Conservation (phyloP, 192 early-diverging fungal species). For the Entomortierella lignicola region DNA sequence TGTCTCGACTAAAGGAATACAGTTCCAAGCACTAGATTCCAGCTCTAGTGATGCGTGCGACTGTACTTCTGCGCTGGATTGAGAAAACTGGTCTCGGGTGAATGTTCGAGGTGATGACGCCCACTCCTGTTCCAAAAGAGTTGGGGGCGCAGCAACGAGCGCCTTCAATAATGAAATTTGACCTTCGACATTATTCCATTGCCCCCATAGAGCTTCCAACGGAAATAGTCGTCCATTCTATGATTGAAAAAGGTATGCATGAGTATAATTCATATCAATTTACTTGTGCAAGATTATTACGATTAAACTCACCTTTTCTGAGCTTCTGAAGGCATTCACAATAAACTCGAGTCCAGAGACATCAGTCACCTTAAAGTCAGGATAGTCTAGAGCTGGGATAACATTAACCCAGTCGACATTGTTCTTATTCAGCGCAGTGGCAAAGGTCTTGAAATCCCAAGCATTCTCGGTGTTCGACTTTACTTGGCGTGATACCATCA, state of each 20-base stretch:
- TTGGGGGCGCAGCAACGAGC: constrained; percentile 66
- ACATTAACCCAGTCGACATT: constrained; percentile 71
- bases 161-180: constrained; percentile 78
- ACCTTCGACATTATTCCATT: constrained; percentile 76
- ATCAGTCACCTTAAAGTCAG: constrained; percentile 69
- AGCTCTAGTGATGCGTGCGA: constrained; percentile 60
- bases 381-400: constrained; percentile 70
- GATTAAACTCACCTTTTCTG: constrained; percentile 58
- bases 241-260: too few species aligned
- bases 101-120: constrained; percentile 65
- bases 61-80: constrained; percentile 56
- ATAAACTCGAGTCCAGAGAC: constrained; percentile 70
- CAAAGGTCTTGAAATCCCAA: constrained; percentile 76
- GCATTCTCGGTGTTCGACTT: constrained; percentile 51
- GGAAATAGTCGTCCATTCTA: constrained; percentile 76
- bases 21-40: constrained; percentile 71
- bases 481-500: constrained; percentile 66
- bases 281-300: too few species aligned
- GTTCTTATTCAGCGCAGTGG: constrained; percentile 62
- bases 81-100: constrained; percentile 63
- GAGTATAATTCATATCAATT: too few species aligned
- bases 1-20: constrained; percentile 77
- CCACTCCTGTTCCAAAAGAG: constrained; percentile 68
- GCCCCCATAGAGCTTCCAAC: constrained; percentile 73
- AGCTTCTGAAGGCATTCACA: constrained; percentile 67